phyloP scores from a whole-genome alignment of 1,284 basidiomycete genomes.

The Amylostereum areolatum region DNA sequence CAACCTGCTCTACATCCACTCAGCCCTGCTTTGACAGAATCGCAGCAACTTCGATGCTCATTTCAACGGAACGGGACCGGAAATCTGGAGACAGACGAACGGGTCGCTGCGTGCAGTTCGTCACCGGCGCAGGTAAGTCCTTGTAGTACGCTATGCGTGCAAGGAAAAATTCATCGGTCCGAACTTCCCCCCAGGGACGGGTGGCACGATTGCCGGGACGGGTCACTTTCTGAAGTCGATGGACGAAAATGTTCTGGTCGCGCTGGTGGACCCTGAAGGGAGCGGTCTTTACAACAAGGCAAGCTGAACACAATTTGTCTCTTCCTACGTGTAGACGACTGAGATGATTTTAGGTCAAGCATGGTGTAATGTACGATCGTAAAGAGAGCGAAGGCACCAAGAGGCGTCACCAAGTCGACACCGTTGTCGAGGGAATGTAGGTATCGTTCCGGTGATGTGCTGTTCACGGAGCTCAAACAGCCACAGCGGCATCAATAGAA shows the following conservation, averaged over 20 bases:
- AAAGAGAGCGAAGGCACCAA: constrained; percentile 96
- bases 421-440: constrained; percentile 83
- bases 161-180: constrained; percentile 2
- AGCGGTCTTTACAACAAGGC: constrained; percentile 95
- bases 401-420: constrained; percentile 89
- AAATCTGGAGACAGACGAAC: constrained; percentile 92
- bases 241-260: constrained; percentile 60
- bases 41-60: constrained; percentile 89
- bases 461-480: constrained; percentile 2
- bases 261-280: constrained; percentile 89
- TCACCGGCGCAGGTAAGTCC: constrained; percentile 81
- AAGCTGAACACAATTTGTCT: background rate
- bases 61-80: constrained; percentile 86
- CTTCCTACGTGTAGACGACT: background rate
- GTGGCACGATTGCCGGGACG: constrained; percentile 89
- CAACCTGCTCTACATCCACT: too few species aligned
- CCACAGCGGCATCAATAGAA: constrained; percentile 79
- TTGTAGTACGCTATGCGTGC: background rate
- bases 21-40: constrained; percentile 45
- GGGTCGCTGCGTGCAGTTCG: constrained; percentile 82
- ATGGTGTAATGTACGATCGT: constrained; percentile 90
- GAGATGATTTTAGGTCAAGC: constrained; percentile 56
- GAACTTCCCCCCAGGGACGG: constrained; percentile 58
- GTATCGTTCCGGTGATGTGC: constrained; percentile 20
- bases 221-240: constrained; percentile 76